Conservation (phyloP, 2,329 filamentous ascomycete genomes). For the Coniochaeta sp. region DNA sequence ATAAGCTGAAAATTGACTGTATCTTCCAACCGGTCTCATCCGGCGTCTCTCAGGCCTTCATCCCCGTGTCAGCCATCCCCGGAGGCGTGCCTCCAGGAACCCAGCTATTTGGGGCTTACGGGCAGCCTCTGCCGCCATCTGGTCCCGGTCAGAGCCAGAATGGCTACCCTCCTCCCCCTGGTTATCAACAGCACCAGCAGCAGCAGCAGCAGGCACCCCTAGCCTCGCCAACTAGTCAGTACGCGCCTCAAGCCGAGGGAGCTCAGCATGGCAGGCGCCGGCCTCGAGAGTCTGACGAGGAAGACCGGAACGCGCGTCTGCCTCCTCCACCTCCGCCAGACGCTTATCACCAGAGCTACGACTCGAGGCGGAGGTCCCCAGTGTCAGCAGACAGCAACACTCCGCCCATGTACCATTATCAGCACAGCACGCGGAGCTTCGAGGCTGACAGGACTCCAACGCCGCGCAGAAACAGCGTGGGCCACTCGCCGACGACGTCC, state of each 20-base stretch:
- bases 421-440: conserved; percentile 19
- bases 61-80: conserved; percentile 50
- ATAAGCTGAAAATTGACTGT: conserved; percentile 54
- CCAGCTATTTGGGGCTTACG: conserved; percentile 49
- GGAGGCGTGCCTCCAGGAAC: conserved; percentile 50
- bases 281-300: conserved; percentile 27
- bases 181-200: conserved; percentile 14
- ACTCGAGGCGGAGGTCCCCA: conserved; percentile 7
- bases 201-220: conserved; percentile 12
- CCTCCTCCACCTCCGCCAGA: conserved; percentile 39
- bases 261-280: conserved; percentile 24
- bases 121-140: conserved; percentile 38
- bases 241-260: conserved; percentile 27
- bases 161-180: conserved; percentile 11
- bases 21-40: conserved; percentile 53
- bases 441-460: conserved; percentile 27
- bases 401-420: conserved; percentile 18
- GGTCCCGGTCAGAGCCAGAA: conserved; percentile 8
- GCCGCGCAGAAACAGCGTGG: conserved; percentile 27
- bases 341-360: conserved; percentile 23
- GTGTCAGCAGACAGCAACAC: not conserved
- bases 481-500: conserved; percentile 24
- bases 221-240: conserved; percentile 27
- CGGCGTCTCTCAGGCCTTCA: conserved; percentile 48
- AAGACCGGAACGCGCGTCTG: conserved; percentile 32